These are phyloP conservation scores for Talaromyces borbonicus DNA, from an alignment of 495 filamentous ascomycete genomes.

Conservation along the genomic window DNA sequence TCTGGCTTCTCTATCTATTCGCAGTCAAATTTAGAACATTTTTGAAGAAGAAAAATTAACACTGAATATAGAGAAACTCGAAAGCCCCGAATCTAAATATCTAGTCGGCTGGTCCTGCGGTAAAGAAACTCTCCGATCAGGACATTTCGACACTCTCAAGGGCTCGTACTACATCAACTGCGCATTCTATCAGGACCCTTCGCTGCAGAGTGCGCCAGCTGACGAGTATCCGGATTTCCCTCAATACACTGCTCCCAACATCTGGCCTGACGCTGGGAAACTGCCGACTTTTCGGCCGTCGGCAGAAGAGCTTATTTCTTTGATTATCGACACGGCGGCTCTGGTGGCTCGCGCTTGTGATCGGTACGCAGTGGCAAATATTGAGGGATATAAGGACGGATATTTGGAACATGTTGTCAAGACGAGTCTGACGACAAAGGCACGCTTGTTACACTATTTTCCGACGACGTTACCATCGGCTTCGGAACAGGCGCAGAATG, in stretches of 20 bases:
- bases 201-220: constrained; percentile 48
- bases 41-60: not conserved
- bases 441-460: constrained; percentile 88
- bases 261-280: constrained; percentile 63
- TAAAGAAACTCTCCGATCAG: constrained; percentile 86
- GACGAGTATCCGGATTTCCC: constrained; percentile 49
- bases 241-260: constrained; percentile 63
- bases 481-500: constrained; percentile 10
- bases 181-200: constrained; percentile 72
- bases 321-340: constrained; percentile 83
- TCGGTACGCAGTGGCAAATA: constrained; percentile 66
- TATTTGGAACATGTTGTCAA: constrained; percentile 83
- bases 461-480: constrained; percentile 21
- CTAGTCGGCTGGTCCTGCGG: constrained; percentile 70
- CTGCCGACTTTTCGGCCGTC: constrained; percentile 64
- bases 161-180: constrained; percentile 97
- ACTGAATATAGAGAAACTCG: constrained; percentile 31
- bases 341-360: constrained; percentile 86
- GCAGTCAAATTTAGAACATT: not conserved
- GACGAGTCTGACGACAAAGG: constrained; percentile 81
- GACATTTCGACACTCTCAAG: constrained; percentile 84
- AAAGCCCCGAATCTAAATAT: constrained; percentile 42
- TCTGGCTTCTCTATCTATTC: constrained; percentile 5
- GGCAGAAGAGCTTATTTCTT: constrained; percentile 64
- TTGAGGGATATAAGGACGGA: constrained; percentile 59